phyloP scores from a whole-genome alignment of 2,329 filamentous ascomycete species.

The Scedosporium boydii region DNA sequence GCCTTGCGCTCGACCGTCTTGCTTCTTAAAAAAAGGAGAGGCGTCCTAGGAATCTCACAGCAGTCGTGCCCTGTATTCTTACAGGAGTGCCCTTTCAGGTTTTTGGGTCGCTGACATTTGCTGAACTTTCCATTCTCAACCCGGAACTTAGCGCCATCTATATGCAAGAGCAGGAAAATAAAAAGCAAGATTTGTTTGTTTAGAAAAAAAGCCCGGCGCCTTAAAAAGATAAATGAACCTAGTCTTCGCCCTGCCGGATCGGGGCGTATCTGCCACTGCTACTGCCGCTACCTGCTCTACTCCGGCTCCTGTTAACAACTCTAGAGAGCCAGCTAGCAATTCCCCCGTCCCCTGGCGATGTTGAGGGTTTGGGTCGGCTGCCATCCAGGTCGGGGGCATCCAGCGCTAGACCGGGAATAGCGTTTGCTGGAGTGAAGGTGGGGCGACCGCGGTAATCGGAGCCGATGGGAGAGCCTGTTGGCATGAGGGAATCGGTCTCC shows the following conservation, averaged over 20 bases:
- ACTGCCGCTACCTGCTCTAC: slow-evolving; percentile 20
- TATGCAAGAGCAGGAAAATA: slow-evolving; percentile 20
- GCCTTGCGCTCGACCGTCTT: neutral
- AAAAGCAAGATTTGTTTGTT: neutral
- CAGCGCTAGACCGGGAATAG: slow-evolving; percentile 74
- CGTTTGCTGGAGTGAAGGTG: slow-evolving; percentile 48
- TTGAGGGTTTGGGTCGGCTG: slow-evolving; percentile 32
- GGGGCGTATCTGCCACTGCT: slow-evolving; percentile 32
- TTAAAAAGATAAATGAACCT: neutral
- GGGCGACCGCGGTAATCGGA: slow-evolving; percentile 57
- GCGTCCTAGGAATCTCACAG: too few species aligned
- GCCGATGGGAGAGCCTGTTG: slow-evolving; percentile 59
- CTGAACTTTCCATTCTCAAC: neutral
- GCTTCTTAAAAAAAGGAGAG: neutral
- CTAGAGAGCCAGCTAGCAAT: slow-evolving; percentile 41
- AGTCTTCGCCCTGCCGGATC: slow-evolving; percentile 30
- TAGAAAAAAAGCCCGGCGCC: neutral
- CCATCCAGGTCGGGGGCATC: slow-evolving; percentile 53
- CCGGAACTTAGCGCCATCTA: slow-evolving; percentile 20
- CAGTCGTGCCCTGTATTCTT: too few species aligned
- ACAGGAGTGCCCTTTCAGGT: neutral
- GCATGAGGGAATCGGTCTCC: slow-evolving; percentile 76
- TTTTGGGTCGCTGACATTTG: neutral
- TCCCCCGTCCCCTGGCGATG: slow-evolving; percentile 21
- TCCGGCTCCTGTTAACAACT: slow-evolving; percentile 27